Base-by-base conservation (phyloP, 129 eudicot genomes). In the Mikania micrantha region DNA sequence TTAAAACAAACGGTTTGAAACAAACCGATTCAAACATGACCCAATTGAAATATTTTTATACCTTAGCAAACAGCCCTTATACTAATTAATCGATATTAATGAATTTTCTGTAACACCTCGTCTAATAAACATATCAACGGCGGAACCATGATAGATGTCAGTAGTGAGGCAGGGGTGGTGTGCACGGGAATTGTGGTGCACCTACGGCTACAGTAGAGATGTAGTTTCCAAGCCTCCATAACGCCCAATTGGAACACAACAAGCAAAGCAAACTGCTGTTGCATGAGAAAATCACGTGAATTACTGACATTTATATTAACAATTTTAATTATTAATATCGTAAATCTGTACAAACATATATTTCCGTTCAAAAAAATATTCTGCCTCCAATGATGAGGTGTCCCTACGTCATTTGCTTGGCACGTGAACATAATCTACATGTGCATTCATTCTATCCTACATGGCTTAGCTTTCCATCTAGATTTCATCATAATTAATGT, bases 231-330 rank as follows among this genome's bases (percentile, higher is more conserved):
- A 56, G 73, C 19, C 27, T 66, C 42, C 27, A 31, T 16, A 57
- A 40, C 45, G 10, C 62, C 74, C 69, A 75, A 75, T 24, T 57
- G 62, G 52, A 63, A 69, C 52, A 62, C 62, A 50, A 64, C 71
- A 76, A 72, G 81, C 54, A 54, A 67, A 67, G 79, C 67, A 58
- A 77, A 35, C 29, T 44, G 75, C 19, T 57, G 74, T 61, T 67
- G 69, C 88, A 76, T 52, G 88, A 73, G 80, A 40, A 61, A 9
- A 78, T 69, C 87, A 85, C 83, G 91, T 79, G 91, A 71, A 72
- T 0, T 36, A 41, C 91, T 79, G 85, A 82, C 85, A 78, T 15
- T 10, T 21, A 3, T 2, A 11, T 24, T 9, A 20, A 39, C 7
- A 45, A 40, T n/a, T 36, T 21, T 28, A 41, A 29, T 64, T 50